Evolutionary conservation across 371 early-diverging fungal species (phyloP).

Genomic region (Actinomortierella ambigua): DNA sequence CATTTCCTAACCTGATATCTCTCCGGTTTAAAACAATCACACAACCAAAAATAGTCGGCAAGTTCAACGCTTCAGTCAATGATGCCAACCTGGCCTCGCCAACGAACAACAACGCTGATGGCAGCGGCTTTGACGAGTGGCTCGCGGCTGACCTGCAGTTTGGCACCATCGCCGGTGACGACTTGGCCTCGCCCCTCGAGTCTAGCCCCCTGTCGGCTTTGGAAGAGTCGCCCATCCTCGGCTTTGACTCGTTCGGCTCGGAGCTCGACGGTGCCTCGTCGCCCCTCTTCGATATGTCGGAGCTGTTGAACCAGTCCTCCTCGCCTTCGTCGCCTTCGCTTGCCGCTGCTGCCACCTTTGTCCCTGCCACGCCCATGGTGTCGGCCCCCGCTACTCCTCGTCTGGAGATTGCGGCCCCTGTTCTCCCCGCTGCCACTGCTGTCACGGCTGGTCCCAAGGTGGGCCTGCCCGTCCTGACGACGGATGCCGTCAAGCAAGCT

Average conservation of each 20-base stretch:
- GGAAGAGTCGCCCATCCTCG: constrained; percentile 31
- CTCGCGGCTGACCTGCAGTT: constrained; percentile 38
- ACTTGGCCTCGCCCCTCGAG: constrained; percentile 11
- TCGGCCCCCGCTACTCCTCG: no score
- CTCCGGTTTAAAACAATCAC: neutral
- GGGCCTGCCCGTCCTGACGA: constrained; percentile 16
- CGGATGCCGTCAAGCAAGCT: constrained; percentile 38
- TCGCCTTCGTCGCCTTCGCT: neutral
- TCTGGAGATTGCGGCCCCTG: no score
- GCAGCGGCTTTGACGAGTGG: constrained; percentile 38
- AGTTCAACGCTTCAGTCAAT: constrained; percentile 13
- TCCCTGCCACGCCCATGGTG: neutral
- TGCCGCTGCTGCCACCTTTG: neutral
- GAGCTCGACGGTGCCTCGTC: constrained; percentile 1
- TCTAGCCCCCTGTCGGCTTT: constrained; percentile 19
- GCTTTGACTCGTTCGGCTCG: constrained; percentile 24
- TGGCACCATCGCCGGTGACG: constrained; percentile 24
- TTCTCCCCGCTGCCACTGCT: neutral
- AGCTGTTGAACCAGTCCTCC: constrained; percentile 11
- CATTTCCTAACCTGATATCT: no score
- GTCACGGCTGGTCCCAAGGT: constrained; percentile 6
- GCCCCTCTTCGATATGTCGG: constrained; percentile 26
- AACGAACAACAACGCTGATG: constrained; percentile 10
- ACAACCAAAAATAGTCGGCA: constrained; percentile 33
- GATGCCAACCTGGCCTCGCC: neutral